phyloP scores from a whole-genome alignment of 805 yeast species.

The Ogataea nonfermentans region DNA sequence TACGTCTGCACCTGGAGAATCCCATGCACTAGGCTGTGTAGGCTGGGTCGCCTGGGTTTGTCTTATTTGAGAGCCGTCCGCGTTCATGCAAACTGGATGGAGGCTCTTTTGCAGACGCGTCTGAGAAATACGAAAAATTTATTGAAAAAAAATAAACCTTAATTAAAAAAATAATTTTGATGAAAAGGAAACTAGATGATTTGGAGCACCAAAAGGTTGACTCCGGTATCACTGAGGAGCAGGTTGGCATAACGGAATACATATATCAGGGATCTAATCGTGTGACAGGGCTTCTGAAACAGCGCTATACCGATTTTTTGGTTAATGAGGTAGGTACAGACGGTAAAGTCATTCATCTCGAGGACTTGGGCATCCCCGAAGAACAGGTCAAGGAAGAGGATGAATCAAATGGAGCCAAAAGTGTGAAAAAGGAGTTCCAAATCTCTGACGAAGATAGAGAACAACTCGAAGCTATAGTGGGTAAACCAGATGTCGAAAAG shows the following conservation, averaged over 20 bases:
- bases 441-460: constrained; percentile 42
- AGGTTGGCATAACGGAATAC: constrained; percentile 85
- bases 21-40: constrained; percentile 36
- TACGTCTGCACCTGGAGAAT: constrained; percentile 25
- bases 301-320: constrained; percentile 87
- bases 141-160: background rate
- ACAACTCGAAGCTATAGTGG: constrained; percentile 52
- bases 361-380: constrained; percentile 65
- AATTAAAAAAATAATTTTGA: constrained; percentile 2
- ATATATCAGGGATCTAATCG: constrained; percentile 56
- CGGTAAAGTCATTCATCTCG: constrained; percentile 71
- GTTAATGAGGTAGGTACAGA: constrained; percentile 80
- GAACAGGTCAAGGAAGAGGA: background rate
- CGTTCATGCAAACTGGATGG: constrained; percentile 6
- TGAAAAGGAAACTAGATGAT: constrained; percentile 9
- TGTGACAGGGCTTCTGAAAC: constrained; percentile 78
- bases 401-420: constrained; percentile 35
- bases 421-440: constrained; percentile 34
- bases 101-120: constrained; percentile 8
- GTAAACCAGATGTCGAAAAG: constrained; percentile 56
- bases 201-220: constrained; percentile 4
- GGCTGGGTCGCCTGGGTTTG: constrained; percentile 27
- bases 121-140: constrained; percentile 4
- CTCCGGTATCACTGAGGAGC: constrained; percentile 59
- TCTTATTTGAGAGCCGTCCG: constrained; percentile 5